Conservation (phyloP, 768 basidiomycete species). For the Mycena galericulata region DNA sequence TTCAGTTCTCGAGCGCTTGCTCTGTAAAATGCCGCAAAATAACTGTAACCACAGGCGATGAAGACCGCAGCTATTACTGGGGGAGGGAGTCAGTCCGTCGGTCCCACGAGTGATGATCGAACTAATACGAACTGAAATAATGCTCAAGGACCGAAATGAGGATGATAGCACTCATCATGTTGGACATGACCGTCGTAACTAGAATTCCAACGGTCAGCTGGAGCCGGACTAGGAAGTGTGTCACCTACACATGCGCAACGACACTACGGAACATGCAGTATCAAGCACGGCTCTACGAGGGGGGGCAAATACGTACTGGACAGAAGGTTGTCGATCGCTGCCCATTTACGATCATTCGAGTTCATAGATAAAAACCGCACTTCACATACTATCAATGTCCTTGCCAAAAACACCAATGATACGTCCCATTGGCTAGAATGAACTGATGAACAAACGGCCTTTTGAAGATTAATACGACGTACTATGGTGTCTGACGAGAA, state of each 20-base stretch:
- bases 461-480: background rate
- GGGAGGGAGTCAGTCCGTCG: background rate
- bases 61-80: slow-evolving; percentile 66
- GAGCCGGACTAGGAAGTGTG: background rate
- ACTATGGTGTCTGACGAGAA: slow-evolving; percentile 27
- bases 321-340: slow-evolving; percentile 72
- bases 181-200: slow-evolving; percentile 65
- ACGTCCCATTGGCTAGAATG: slow-evolving; percentile 65
- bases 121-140: slow-evolving; percentile 65
- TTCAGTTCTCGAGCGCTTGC: slow-evolving; percentile 81
- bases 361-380: background rate
- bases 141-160: slow-evolving; percentile 70
- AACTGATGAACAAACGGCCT: slow-evolving; percentile 50
- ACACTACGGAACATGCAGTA: slow-evolving; percentile 52
- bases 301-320: too few relatives aligned
- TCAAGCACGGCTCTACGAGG: background rate
- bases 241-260: slow-evolving; percentile 66
- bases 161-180: slow-evolving; percentile 62
- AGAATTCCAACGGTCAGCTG: slow-evolving; percentile 8
- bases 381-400: slow-evolving; percentile 67
- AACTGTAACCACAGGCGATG: slow-evolving; percentile 70
- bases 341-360: slow-evolving; percentile 4
- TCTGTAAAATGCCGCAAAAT: slow-evolving; percentile 77
- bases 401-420: slow-evolving; percentile 74
- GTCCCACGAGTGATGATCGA: background rate